These are phyloP conservation scores for Paraconiothyrium brasiliense DNA, from an alignment of 2,329 filamentous ascomycete species.

Conservation along the genomic window DNA sequence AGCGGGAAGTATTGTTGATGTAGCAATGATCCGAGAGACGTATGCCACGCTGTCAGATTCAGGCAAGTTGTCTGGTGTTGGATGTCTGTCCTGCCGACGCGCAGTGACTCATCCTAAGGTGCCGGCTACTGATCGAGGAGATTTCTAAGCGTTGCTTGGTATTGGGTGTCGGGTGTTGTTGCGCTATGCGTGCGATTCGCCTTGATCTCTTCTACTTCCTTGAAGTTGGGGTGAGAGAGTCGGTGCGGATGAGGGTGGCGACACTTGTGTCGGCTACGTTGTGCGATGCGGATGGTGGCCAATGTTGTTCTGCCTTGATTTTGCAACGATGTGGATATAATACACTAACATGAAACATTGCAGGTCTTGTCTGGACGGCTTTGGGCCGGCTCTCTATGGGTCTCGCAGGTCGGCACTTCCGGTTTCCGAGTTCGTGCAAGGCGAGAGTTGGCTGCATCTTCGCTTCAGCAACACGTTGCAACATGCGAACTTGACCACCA, in stretches of 20 bases:
- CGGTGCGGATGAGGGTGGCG: neutral
- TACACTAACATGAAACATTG: conserved; percentile 4
- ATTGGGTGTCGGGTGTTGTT: conserved; percentile 1
- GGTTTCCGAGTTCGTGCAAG: neutral
- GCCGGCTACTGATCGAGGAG: neutral
- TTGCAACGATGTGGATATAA: neutral
- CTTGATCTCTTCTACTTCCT: neutral
- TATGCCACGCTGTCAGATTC: neutral
- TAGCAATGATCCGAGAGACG: neutral
- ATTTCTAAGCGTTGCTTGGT: neutral
- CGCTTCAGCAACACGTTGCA: neutral
- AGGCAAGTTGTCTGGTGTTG: conserved; percentile 14
- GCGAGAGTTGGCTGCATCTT: neutral
- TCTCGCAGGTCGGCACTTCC: neutral
- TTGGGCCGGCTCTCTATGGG: neutral
- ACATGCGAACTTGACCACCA: neutral
- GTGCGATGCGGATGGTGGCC: neutral
- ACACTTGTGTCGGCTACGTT: neutral
- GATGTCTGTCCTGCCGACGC: conserved; percentile 9
- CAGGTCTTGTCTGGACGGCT: neutral
- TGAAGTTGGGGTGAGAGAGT: neutral
- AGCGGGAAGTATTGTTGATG: neutral
- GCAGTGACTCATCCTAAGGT: conserved; percentile 9
- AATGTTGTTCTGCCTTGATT: neutral
- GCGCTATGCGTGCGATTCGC: neutral